phyloP scores from a whole-genome alignment of 108 stramenopile genomes.

The Skeletonema grethae region DNA sequence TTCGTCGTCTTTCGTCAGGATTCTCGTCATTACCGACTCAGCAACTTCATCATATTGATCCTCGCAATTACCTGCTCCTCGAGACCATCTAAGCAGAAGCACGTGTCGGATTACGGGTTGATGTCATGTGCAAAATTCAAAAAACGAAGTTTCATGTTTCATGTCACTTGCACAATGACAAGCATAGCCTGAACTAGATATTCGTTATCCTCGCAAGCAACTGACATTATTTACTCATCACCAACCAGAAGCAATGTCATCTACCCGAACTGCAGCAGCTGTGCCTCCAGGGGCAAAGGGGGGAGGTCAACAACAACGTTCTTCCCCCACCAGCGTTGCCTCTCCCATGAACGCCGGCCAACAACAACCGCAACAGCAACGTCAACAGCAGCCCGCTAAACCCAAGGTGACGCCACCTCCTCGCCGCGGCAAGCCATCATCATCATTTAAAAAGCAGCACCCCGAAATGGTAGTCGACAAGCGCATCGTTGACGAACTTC shows the following conservation, averaged over 20 bases:
- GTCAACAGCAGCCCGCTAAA: not conserved
- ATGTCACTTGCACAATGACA: too few species aligned
- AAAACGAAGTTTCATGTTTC: too few species aligned
- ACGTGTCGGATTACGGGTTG: too few species aligned
- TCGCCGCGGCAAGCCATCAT: slow-evolving; percentile 1
- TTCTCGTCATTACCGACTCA: too few species aligned
- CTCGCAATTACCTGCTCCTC: too few species aligned
- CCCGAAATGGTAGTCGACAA: slow-evolving; percentile 70
- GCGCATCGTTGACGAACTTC: slow-evolving; percentile 77
- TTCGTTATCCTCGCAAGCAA: too few species aligned
- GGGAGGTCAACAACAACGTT: not conserved
- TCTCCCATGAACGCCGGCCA: slow-evolving; percentile 1
- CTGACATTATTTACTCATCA: not conserved
- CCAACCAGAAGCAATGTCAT: not conserved
- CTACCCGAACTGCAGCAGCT: not conserved
- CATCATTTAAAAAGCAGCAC: slow-evolving; percentile 9
- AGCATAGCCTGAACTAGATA: too few species aligned
- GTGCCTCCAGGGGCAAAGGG: not conserved
- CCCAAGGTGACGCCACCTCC: slow-evolving; percentile 5
- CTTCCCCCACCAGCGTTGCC: slow-evolving; percentile 1
- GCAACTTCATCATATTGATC: too few species aligned
- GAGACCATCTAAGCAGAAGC: too few species aligned
- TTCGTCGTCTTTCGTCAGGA: too few species aligned
- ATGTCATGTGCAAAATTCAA: too few species aligned
- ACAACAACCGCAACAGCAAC: not conserved